A percentile compares a stretch with the other conserved stretches of the same genome.
Conservation (phyloP, 805 yeast species). For the Yarrowia hollandica region DNA sequence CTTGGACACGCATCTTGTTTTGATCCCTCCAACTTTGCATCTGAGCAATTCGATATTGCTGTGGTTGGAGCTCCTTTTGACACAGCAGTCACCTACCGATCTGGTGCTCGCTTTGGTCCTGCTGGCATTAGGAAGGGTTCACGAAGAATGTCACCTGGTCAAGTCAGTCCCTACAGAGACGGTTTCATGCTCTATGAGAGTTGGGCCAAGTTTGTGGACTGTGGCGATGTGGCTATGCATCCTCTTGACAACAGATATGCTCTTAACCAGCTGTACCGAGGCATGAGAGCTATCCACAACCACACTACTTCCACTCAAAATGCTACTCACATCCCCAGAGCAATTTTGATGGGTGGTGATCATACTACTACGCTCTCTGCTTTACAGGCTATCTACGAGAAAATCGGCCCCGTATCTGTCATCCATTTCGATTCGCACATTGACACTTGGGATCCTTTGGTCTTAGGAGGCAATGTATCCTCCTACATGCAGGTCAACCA, state of each 20-base stretch:
- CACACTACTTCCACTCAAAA: constrained; percentile 34
- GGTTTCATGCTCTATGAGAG: constrained; percentile 62
- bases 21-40: constrained; percentile 41
- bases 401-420: constrained; percentile 68
- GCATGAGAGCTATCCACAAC: constrained; percentile 48
- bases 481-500: constrained; percentile 62
- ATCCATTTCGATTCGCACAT: constrained; percentile 69
- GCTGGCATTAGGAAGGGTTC: constrained; percentile 46
- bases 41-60: constrained; percentile 60
- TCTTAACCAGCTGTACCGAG: constrained; percentile 55
- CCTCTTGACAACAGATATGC: constrained; percentile 65
- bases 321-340: constrained; percentile 54
- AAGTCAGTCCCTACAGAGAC: constrained; percentile 50
- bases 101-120: constrained; percentile 85
- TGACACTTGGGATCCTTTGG: constrained; percentile 68
- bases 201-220: constrained; percentile 53
- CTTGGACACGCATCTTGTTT: constrained; percentile 62
- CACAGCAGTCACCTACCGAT: constrained; percentile 73
- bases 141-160: constrained; percentile 40
- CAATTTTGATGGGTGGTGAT: constrained; percentile 74
- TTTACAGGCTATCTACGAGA: constrained; percentile 56
- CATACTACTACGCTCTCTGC: constrained; percentile 74
- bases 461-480: constrained; percentile 62
- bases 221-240: constrained; percentile 67
- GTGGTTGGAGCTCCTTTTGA: constrained; percentile 81